A percentile compares a stretch with the other conserved stretches of the same genome.
Conservation (phyloP, 2,329 filamentous ascomycete genomes). For the Claviceps sp. region DNA sequence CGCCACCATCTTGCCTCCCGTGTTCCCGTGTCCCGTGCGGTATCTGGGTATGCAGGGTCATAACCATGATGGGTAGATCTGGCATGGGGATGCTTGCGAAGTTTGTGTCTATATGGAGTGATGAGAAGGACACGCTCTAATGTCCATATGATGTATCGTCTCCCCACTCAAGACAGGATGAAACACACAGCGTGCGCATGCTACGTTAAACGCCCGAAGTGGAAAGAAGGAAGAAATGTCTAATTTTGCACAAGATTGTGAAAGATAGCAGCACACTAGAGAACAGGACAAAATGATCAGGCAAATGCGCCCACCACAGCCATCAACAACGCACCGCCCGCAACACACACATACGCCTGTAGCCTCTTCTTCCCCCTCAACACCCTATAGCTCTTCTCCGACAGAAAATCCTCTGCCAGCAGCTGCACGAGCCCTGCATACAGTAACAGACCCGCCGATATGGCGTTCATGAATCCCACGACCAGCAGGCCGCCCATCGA, state of each 20-base stretch:
- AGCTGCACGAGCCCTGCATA: constrained; percentile 78
- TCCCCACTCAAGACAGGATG: too few relatives aligned
- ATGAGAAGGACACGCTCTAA: too few relatives aligned
- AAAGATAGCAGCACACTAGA: background rate
- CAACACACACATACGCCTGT: constrained; percentile 50
- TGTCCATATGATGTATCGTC: too few relatives aligned
- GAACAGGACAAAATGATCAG: constrained; percentile 16
- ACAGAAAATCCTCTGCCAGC: constrained; percentile 71
- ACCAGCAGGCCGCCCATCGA: constrained; percentile 57
- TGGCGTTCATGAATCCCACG: constrained; percentile 79
- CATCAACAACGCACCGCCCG: constrained; percentile 54
- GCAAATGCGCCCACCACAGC: constrained; percentile 61
- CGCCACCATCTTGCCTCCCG: too few relatives aligned
- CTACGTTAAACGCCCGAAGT: background rate
- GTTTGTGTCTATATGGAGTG: too few relatives aligned
- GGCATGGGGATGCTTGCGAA: too few relatives aligned
- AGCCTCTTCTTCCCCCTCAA: constrained; percentile 48
- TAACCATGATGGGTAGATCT: too few relatives aligned
- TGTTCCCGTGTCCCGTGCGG: too few relatives aligned
- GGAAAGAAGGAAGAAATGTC: background rate
- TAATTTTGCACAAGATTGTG: too few relatives aligned
- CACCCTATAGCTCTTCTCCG: constrained; percentile 58
- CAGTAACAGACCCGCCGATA: constrained; percentile 65
- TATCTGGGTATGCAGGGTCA: too few relatives aligned
- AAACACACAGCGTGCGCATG: too few relatives aligned